Conservation (phyloP, 768 basidiomycete genomes). For the Filobasidium wieringae region DNA sequence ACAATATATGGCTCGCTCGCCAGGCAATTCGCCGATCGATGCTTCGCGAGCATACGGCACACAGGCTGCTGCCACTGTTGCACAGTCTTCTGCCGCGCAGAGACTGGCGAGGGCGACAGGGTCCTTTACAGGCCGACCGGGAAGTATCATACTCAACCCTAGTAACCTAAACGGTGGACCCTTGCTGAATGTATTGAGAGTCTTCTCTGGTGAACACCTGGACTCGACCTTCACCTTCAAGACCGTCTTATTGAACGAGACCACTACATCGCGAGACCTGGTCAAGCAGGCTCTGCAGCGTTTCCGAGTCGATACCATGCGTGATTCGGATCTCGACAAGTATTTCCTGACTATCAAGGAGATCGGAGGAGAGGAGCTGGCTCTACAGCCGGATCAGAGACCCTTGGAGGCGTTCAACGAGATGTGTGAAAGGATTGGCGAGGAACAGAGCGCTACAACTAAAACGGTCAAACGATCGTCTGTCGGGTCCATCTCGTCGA, state of each 20-base stretch:
- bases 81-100: conserved; percentile 42
- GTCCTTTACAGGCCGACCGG: conserved; percentile 21
- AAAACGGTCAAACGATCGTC: conserved; percentile 79
- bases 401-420: conserved; percentile 86
- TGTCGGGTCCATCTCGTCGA: conserved; percentile 85
- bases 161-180: conserved; percentile 53
- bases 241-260: conserved; percentile 80
- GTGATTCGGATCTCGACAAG: conserved; percentile 47
- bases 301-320: conserved; percentile 51
- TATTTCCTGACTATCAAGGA: conserved; percentile 92
- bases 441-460: conserved; percentile 47
- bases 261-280: conserved; percentile 71
- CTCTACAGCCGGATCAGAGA: conserved; percentile 54
- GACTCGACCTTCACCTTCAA: conserved; percentile 97
- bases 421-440: conserved; percentile 48
- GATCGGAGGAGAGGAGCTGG: conserved; percentile 69
- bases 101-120: conserved; percentile 18
- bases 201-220: conserved; percentile 83
- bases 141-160: conserved; percentile 39
- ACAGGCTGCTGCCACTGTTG: conserved; percentile 60
- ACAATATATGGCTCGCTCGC: conserved; percentile 78
- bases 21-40: conserved; percentile 54
- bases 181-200: conserved; percentile 83
- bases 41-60: conserved; percentile 58
- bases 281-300: conserved; percentile 87